phyloP scores from a whole-genome alignment of 805 yeast species.

The Lachancea kluyveri region DNA sequence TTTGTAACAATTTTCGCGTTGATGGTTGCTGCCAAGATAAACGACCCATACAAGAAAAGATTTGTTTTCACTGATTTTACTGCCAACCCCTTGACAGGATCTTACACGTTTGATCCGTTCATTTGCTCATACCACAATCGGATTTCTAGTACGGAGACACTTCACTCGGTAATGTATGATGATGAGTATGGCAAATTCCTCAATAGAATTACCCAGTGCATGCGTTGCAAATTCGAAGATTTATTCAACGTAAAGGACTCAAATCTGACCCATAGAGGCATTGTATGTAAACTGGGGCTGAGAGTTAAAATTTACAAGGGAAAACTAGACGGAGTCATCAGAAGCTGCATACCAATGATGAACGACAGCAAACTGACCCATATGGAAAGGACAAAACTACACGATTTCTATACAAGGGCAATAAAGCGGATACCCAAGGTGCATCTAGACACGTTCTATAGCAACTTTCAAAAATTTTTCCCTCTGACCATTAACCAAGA shows the following conservation, averaged over 20 bases:
- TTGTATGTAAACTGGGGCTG: conserved; percentile 19
- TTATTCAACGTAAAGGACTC: conserved; percentile 9
- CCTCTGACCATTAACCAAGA: conserved; percentile 7
- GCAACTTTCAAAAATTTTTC: conserved; percentile 7
- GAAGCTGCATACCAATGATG: conserved; percentile 16
- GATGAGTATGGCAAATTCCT: conserved; percentile 9
- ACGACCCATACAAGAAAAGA: conserved; percentile 4
- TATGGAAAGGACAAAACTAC: conserved; percentile 6
- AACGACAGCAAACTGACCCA: conserved; percentile 3
- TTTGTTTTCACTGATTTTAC: conserved; percentile 27
- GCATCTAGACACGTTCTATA: conserved; percentile 5
- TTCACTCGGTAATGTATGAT: conserved; percentile 17
- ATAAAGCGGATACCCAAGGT: conserved; percentile 4
- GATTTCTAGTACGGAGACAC: conserved; percentile 14
- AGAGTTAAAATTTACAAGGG: conserved; percentile 16
- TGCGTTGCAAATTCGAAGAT: conserved; percentile 7
- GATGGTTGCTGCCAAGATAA: conserved; percentile 6
- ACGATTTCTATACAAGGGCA: conserved; percentile 5
- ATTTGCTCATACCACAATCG: conserved; percentile 16
- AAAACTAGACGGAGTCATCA: conserved; percentile 18
- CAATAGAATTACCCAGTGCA: conserved; percentile 6
- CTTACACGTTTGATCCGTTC: conserved; percentile 20
- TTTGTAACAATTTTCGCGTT: conserved; percentile 8
- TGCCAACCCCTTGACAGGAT: conserved; percentile 12
- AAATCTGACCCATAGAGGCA: conserved; percentile 22